Base-by-base conservation (phyloP, 108 stramenopile species). In the Pseudonitzschia multistriata region DNA sequence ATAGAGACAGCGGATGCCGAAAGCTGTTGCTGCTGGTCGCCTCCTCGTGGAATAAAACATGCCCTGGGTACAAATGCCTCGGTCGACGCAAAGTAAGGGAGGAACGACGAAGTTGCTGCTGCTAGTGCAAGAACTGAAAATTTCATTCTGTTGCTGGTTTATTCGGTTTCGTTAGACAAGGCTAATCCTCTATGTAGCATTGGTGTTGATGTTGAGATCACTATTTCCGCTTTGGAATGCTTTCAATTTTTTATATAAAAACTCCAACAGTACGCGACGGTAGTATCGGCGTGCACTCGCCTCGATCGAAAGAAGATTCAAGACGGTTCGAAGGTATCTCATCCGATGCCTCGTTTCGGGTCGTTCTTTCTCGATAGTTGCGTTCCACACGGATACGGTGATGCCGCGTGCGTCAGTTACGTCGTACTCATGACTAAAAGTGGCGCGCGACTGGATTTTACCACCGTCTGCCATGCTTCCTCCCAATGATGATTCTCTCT, bases 51-150 rank as follows among this genome's bases (percentile, higher is more conserved):
- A 5, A 40, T 49, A 10, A 68, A 49, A 62, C 67, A 67, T 22
- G 74, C 27, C 54, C 34, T 61, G 8, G 75, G 75, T 3, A 62
- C 48, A 34, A 76, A 76, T 19, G 75, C 75, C 60, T 68, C 69
- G 39, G 69, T 70, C 47, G 75, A 76, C 62, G 52, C 55, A 21
- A 67, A 42, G 30, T 34, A 70, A 11, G 69, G 69, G 11, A 70
- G 54, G 19, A 76, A n/a, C 1, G 61, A 35, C 47, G 40, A 22
- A 39, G 69, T 68, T 13, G 63, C 56, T 5, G 69, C 62, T 22
- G 69, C 62, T 33, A 68, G 62, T 7, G 60, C 68, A 27, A 70
- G 25, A 35, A 49, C 40, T 17, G 62, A 35, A 31, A 70, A 65
- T 52, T 45, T 63, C 75, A 76, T 76, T 47, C 40, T 66, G 6